Percentiles rank a stretch among this genome's conserved stretches.
These are phyloP conservation scores for Boehmeria nivea DNA, from an alignment of 306 rosid species.

Conservation along the genomic window DNA sequence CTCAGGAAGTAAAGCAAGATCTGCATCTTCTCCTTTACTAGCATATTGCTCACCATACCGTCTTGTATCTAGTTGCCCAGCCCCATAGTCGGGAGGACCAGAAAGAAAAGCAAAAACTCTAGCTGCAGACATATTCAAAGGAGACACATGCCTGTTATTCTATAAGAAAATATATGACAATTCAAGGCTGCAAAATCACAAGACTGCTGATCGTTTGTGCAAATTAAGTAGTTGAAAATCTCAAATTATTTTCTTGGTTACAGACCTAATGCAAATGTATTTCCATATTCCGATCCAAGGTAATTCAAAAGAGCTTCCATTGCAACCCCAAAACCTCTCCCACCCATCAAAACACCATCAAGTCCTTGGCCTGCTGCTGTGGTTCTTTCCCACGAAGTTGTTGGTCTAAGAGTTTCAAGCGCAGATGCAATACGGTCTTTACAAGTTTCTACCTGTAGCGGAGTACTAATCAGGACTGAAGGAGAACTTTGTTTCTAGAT, in stretches of 20 bases:
- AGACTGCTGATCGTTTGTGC: neutral
- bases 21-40: slow-evolving; percentile 97
- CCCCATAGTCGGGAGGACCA: slow-evolving; percentile 96
- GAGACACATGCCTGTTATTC: slow-evolving; percentile 29
- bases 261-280: slow-evolving; percentile 88
- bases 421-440: slow-evolving; percentile 91
- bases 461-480: slow-evolving; percentile 20
- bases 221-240: neutral
- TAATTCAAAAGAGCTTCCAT: slow-evolving; percentile 88
- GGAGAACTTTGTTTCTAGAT: slow-evolving; percentile 6
- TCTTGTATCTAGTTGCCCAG: slow-evolving; percentile 91
- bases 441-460: slow-evolving; percentile 76
- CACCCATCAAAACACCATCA: slow-evolving; percentile 89
- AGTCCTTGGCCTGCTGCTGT: slow-evolving; percentile 79
- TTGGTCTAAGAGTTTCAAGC: slow-evolving; percentile 90
- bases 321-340: slow-evolving; percentile 91
- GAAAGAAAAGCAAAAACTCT: slow-evolving; percentile 88
- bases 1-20: slow-evolving; percentile 93
- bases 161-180: slow-evolving; percentile 7
- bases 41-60: slow-evolving; percentile 98
- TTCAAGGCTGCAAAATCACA: neutral
- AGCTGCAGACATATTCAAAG: slow-evolving; percentile 51
- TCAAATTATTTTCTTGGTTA: slow-evolving; percentile 1
- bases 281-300: slow-evolving; percentile 97
- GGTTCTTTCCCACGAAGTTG: slow-evolving; percentile 97